Percentiles rank a stretch among this genome's conserved stretches.
These are phyloP conservation scores for Rhododendron kiyosumense DNA, from an alignment of 148 eudicot genomes.

Conservation along the genomic window DNA sequence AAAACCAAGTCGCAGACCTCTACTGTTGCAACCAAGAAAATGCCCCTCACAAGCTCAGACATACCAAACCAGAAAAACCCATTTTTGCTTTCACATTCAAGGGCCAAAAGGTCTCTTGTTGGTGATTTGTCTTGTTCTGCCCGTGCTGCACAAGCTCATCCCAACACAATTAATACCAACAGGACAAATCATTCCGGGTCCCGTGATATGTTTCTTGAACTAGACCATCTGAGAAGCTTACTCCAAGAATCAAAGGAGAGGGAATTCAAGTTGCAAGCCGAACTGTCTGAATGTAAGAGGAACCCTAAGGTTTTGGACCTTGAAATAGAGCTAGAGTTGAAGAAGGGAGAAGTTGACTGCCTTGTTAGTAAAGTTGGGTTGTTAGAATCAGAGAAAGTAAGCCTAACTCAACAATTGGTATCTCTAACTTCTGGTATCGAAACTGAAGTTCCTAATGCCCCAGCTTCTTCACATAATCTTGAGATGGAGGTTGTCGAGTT, in stretches of 20 bases:
- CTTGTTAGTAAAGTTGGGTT: conserved; percentile 31
- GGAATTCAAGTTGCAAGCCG: conserved; percentile 58
- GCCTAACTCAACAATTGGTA: conserved; percentile 28
- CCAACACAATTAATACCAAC: conserved; percentile 23
- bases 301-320: conserved; percentile 38
- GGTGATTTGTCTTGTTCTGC: conserved; percentile 53
- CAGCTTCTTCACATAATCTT: conserved; percentile 14
- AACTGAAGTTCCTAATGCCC: conserved; percentile 1
- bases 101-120: conserved; percentile 45
- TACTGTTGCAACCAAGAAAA: conserved; percentile 21
- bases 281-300: conserved; percentile 43
- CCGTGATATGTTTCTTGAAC: conserved; percentile 56
- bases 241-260: conserved; percentile 68
- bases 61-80: conserved; percentile 19
- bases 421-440: conserved; percentile 20
- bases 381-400: conserved; percentile 42
- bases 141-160: conserved; percentile 44
- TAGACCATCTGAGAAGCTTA: conserved; percentile 63
- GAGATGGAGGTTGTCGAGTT: conserved; percentile 71
- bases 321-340: conserved; percentile 44
- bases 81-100: conserved; percentile 14
- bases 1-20: conserved; percentile 31
- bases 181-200: conserved; percentile 32
- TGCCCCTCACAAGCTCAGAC: conserved; percentile 21
- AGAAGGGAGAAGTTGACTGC: conserved; percentile 43